Evolutionary conservation across 2,329 filamentous ascomycete species (phyloP).

Genomic region (Chaetomium sp.): DNA sequence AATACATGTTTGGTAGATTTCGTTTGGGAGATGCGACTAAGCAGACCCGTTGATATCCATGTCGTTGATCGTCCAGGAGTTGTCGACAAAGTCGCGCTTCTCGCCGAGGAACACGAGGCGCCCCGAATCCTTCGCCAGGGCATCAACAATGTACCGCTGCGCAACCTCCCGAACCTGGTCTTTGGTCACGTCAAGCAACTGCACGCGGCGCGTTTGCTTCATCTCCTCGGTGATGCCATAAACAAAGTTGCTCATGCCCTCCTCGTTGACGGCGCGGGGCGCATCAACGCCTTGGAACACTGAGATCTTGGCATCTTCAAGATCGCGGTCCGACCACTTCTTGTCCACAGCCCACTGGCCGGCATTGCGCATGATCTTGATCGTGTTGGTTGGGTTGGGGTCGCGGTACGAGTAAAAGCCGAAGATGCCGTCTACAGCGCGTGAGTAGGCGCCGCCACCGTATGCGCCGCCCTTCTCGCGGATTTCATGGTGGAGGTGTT

Average conservation of each 20-base stretch:
- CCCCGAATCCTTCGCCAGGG: conserved; percentile 51
- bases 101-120: conserved; percentile 73
- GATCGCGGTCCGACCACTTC: conserved; percentile 72
- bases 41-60: conserved; percentile 55
- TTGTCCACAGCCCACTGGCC: conserved; percentile 78
- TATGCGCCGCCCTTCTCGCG: conserved; percentile 97
- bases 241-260: conserved; percentile 81
- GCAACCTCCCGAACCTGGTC: conserved; percentile 76
- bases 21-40: conserved; percentile 17
- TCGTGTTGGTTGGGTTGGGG: conserved; percentile 83
- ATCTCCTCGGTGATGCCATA: conserved; percentile 82
- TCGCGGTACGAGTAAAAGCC: conserved; percentile 97
- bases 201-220: conserved; percentile 76
- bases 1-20: conserved; percentile 19
- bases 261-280: conserved; percentile 75
- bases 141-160: conserved; percentile 71
- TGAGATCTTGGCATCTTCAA: conserved; percentile 93
- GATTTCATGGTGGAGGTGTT: conserved; percentile 94
- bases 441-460: conserved; percentile 80
- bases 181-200: conserved; percentile 77
- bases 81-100: conserved; percentile 71
- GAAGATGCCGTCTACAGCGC: conserved; percentile 75
- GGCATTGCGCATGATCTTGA: conserved; percentile 76
- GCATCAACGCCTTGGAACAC: conserved; percentile 91
- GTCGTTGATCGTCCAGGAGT: conserved; percentile 67